A percentile compares a stretch with the other conserved stretches of the same genome.
Conservation (phyloP, 140 eudicot species). For the Ambrosia hybrid region DNA sequence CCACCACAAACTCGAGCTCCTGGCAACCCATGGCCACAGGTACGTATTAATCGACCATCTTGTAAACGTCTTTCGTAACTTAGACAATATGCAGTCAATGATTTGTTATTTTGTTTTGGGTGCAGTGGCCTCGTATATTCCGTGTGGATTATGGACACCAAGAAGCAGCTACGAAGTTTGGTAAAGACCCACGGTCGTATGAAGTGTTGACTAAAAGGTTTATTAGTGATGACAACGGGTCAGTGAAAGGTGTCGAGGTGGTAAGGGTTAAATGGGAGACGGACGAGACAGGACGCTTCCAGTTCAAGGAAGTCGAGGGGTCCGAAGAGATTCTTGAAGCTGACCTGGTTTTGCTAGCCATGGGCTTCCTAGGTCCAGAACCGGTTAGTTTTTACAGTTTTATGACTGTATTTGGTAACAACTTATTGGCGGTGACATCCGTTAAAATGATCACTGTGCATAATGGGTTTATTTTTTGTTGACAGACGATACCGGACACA, state of each 20-base stretch:
- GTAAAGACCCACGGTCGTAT: constrained; percentile 90
- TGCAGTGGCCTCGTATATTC: constrained; percentile 98
- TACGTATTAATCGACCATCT: constrained; percentile 16
- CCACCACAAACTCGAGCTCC: constrained; percentile 94
- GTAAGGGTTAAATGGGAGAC: constrained; percentile 88
- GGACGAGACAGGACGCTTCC: constrained; percentile 88
- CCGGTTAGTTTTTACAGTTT: constrained; percentile 52
- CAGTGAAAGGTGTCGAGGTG: constrained; percentile 78
- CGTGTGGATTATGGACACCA: constrained; percentile 99
- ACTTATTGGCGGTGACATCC: no score
- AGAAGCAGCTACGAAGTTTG: constrained; percentile 91
- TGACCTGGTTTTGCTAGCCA: constrained; percentile 84
- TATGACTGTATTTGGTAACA: not conserved
- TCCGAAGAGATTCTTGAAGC: constrained; percentile 83
- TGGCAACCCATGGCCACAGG: constrained; percentile 99
- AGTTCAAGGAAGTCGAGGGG: constrained; percentile 94
- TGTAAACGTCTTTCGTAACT: not conserved
- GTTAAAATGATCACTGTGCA: not conserved
- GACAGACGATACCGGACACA: constrained; percentile 73
- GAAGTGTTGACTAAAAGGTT: constrained; percentile 93
- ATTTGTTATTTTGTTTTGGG: constrained; percentile 9
- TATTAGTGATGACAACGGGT: constrained; percentile 87
- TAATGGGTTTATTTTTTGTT: constrained; percentile 3
- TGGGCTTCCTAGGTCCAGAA: constrained; percentile 99
- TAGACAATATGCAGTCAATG: not conserved